phyloP scores from a whole-genome alignment of 176 grass and related monocot species.

The Canna indica region DNA sequence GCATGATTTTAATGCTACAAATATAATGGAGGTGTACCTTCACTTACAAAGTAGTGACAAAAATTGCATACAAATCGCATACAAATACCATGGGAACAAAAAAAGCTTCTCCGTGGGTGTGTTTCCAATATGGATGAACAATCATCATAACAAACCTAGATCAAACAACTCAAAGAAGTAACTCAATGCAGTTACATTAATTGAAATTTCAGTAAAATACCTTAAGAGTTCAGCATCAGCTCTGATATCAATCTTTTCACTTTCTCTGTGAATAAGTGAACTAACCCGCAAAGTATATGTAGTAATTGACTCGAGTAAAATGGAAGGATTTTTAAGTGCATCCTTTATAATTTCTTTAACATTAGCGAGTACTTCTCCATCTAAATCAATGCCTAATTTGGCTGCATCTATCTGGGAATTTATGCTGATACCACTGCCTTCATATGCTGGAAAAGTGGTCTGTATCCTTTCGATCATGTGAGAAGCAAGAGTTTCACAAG shows the following conservation, averaged over 20 bases:
- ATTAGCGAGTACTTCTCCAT: constrained; percentile 72
- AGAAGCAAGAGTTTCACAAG: constrained; percentile 76
- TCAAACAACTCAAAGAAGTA: not conserved
- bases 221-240: constrained; percentile 92
- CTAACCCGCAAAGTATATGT: constrained; percentile 57
- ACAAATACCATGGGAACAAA: not conserved
- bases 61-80: not conserved
- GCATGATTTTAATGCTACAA: not conserved
- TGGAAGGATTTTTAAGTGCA: constrained; percentile 68
- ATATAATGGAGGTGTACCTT: not conserved
- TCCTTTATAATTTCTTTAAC: constrained; percentile 65
- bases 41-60: no score
- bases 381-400: constrained; percentile 81
- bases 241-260: constrained; percentile 83
- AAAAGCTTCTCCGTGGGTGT: constrained; percentile 18
- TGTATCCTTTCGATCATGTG: constrained; percentile 69
- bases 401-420: constrained; percentile 70
- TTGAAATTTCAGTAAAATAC: constrained; percentile 30
- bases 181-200: not conserved
- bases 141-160: not conserved
- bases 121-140: constrained; percentile 2
- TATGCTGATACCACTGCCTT: constrained; percentile 81
- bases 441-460: constrained; percentile 75
- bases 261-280: constrained; percentile 82
- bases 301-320: constrained; percentile 73